Base-by-base conservation (phyloP, 495 filamentous ascomycete species). In the Venustampulla echinocandica region DNA sequence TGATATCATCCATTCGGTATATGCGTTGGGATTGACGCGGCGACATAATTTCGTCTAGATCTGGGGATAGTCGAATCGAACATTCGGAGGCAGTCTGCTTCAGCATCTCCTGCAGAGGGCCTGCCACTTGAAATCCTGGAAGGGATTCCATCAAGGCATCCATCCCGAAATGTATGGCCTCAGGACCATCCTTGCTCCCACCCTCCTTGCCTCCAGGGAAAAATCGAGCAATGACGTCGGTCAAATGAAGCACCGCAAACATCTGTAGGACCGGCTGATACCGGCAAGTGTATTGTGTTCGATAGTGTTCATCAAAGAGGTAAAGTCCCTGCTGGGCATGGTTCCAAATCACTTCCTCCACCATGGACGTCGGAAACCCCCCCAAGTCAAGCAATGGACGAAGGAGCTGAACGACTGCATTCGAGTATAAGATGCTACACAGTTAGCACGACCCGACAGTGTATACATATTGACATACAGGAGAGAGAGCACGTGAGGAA, bases 401-500 rank as follows among this genome's bases (percentile, higher is more conserved):
- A 0, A 59, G 50, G 1, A 59, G 53, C 13, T 56, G 53, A 6
- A 52, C 36, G 0, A 59, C 44, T 3, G 57, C 14, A 13, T 36
- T 50, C 15, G 50, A 50, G 23, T 51, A 59, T 3, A 59, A 32
- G 10, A 59, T 56, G 22, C 57, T 59, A 20, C 11, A 28, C 9
- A 9, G 18, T 53, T 42, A 54, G 49, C 24, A 30, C 14, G 21
- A 10, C 9, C n/a, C 21, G 3, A 14, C 6, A 10, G 33, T 21
- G 14, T 11, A 27, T n/a, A 9, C 30, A 27, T 27, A 2, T 6
- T 22, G 4, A 45, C 61, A 18, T 56, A 68, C 65, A 64, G 51
- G 20, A 68, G 53, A 21, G 59, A 64, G 13, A 66, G 54, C 28
- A 68, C 54, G 43, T 68, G 64, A 20, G 66, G 62, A 20, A 67